Conservation (phyloP, 768 basidiomycete genomes). For the Lentinula lateritia region DNA sequence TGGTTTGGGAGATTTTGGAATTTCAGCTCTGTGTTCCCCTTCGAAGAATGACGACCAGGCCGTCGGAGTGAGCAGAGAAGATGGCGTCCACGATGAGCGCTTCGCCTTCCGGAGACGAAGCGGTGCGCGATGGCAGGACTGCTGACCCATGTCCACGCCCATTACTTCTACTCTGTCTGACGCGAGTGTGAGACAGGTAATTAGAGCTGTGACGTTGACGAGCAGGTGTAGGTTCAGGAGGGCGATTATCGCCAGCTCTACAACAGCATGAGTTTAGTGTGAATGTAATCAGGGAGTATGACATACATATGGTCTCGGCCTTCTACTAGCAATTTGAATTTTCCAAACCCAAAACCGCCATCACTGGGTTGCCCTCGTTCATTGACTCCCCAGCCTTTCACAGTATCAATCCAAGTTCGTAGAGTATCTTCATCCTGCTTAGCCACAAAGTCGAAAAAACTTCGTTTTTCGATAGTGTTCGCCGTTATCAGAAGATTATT, state of each 20-base stretch:
- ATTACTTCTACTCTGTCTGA: not conserved
- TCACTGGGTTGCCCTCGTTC: conserved; percentile 80
- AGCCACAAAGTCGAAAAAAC: conserved; percentile 73
- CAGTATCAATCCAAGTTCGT: conserved; percentile 66
- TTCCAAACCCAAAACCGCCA: conserved; percentile 80
- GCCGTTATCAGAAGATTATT: conserved; percentile 65
- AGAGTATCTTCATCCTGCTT: conserved; percentile 61
- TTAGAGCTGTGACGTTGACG: not conserved
- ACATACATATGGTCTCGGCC: conserved; percentile 63
- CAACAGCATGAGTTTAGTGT: not conserved
- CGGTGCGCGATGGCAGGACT: not conserved
- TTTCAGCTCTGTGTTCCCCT: conserved; percentile 24
- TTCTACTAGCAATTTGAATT: conserved; percentile 49
- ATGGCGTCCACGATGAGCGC: conserved; percentile 67
- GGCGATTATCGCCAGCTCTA: not conserved
- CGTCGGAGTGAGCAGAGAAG: conserved; percentile 83
- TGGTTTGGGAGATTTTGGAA: not conserved
- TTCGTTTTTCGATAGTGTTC: conserved; percentile 52
- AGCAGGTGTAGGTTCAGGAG: not conserved
- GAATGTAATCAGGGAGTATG: not conserved
- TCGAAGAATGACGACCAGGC: conserved; percentile 74
- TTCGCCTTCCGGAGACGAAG: conserved; percentile 13
- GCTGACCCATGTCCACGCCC: not conserved
- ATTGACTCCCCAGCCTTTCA: conserved; percentile 83
- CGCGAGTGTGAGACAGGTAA: not conserved